Evolutionary conservation across 2,329 filamentous ascomycete species (phyloP), one percentile per base, ranked within the genome.

Genomic region (Ophiocordyceps camponoti-floridani): DNA sequence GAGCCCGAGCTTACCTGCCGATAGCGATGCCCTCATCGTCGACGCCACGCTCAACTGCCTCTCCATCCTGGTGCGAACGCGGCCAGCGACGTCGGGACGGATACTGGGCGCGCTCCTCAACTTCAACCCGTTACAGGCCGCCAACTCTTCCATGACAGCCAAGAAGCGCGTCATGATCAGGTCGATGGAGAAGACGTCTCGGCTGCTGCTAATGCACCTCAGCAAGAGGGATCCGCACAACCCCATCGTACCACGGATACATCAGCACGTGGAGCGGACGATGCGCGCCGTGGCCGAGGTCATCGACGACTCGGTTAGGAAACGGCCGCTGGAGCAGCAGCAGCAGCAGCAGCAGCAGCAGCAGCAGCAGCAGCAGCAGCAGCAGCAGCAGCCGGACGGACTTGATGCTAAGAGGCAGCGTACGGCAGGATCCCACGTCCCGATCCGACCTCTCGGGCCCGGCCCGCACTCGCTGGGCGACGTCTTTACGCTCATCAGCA

Each of bases 151-250:
- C 4, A 75, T 93, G 67, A 89, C 83, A 1, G 74, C 85, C 3
- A 85, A 79, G 56, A 74, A 76, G 43, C 86, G 82, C 53, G 82
- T 98, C 47, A 77, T 89, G 53, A 73, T 94, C 48, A 86, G 81
- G 62, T 96, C 89, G 5, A 91, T 98, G 78, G 89, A 95, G 61
- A 86, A 94, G 58, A 98, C 91, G 23, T 84, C 84, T 3, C 77
- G 87, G 54, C 78, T 87, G 52, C 66, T 98, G 42, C 70, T 96
- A 37, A 73, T 88, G 44, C 88, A 95, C 61, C 68, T 94, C 44
- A 69, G 82, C 52, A 89, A 89, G 65, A 87, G 88, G 55, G 87
- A 91, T 52, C 84, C 84, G 2, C 82, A 84, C 45, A 83, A 87
- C 52, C 79, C 84, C 1, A 69, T 87, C 44, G 72, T 75, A 19